Conservation (phyloP, 257 asterid species). For the Euphrasia confusa region DNA sequence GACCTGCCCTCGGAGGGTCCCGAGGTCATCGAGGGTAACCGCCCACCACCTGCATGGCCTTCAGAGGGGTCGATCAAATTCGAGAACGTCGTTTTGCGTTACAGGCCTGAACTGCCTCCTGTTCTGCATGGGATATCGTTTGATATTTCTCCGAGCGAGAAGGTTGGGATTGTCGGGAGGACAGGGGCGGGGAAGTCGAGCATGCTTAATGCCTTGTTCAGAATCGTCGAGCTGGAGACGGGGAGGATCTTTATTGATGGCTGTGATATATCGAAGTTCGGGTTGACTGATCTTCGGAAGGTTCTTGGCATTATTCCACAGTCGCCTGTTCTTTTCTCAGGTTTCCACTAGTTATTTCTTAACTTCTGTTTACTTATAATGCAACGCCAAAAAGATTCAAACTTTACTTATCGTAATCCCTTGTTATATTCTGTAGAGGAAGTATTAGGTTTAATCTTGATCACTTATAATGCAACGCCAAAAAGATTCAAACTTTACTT, state of each 20-base stretch:
- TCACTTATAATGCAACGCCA: neutral
- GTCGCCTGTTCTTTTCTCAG: conserved; percentile 95
- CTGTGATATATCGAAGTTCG: conserved; percentile 70
- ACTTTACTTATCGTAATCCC: too few species aligned
- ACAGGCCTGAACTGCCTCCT: conserved; percentile 96
- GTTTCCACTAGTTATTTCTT: conserved; percentile 32
- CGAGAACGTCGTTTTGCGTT: conserved; percentile 75
- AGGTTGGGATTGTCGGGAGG: conserved; percentile 95
- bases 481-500: too few species aligned
- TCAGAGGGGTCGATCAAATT: conserved; percentile 71
- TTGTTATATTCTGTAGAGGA: conserved; percentile 47
- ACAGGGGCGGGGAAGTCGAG: conserved; percentile 99
- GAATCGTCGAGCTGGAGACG: conserved; percentile 81
- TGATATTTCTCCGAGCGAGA: conserved; percentile 73
- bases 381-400: too few species aligned
- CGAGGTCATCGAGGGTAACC: conserved; percentile 51
- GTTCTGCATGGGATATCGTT: conserved; percentile 89
- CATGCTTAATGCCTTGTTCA: conserved; percentile 92
- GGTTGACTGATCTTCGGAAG: conserved; percentile 79
- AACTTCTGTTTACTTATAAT: neutral
- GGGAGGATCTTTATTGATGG: conserved; percentile 81
- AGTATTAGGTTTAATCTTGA: conserved; percentile 64
- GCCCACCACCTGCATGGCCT: conserved; percentile 99
- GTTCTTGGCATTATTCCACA: conserved; percentile 98
- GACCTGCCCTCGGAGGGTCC: conserved; percentile 87